Conservation (phyloP, 2,329 filamentous ascomycete genomes). For the Huntiella savannae region DNA sequence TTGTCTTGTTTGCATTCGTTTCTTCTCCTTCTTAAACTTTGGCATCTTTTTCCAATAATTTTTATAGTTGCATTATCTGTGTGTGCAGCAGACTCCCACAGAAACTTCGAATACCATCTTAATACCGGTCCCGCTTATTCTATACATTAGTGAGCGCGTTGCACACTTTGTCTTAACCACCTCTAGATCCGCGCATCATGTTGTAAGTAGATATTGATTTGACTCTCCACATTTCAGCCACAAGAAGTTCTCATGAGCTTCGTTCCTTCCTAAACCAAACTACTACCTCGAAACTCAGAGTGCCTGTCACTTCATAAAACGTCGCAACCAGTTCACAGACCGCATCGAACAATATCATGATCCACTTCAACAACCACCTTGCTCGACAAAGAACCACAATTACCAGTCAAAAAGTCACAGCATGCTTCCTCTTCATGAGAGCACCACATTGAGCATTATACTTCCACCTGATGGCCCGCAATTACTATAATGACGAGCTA, state of each 20-base stretch:
- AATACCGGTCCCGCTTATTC: too few relatives aligned
- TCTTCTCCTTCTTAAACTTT: too few relatives aligned
- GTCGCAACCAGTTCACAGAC: background rate
- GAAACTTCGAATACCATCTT: too few relatives aligned
- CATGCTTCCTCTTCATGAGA: too few relatives aligned
- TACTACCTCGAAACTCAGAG: background rate
- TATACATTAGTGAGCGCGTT: background rate
- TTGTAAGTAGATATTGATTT: conserved; percentile 4
- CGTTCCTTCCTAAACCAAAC: background rate
- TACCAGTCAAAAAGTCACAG: too few relatives aligned
- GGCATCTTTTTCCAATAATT: too few relatives aligned
- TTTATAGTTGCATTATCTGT: too few relatives aligned
- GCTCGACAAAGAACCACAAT: background rate
- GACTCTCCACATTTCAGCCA: background rate
- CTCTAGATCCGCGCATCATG: background rate
- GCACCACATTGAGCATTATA: too few relatives aligned
- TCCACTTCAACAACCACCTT: background rate
- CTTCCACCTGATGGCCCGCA: too few relatives aligned
- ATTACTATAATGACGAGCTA: too few relatives aligned
- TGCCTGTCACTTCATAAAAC: background rate
- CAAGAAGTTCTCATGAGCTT: background rate
- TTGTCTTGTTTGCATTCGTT: background rate
- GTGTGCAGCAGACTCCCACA: too few relatives aligned
- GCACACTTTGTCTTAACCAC: background rate
- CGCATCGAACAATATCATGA: background rate